These are phyloP conservation scores for Penicillium sp. DNA, from an alignment of 2,329 filamentous ascomycete species.

Conservation along the genomic window DNA sequence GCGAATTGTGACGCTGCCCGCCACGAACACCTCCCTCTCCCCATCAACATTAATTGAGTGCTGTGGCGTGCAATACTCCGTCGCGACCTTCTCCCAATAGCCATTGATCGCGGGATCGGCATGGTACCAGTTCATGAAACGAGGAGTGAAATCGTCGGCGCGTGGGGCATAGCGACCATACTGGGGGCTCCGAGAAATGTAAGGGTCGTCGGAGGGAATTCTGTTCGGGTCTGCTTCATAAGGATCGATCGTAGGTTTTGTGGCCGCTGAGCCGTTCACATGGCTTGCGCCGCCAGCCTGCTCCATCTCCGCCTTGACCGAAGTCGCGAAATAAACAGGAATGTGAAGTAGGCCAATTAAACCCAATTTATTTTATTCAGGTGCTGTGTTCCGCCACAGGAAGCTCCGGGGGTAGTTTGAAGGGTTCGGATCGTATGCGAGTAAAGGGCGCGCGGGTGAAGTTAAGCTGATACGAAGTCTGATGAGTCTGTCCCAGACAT, in stretches of 20 bases:
- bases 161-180: conserved; percentile 39
- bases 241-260: conserved; percentile 25
- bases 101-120: conserved; percentile 30
- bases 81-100: conserved; percentile 41
- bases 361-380: neutral
- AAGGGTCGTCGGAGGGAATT: conserved; percentile 37
- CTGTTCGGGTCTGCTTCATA: conserved; percentile 38
- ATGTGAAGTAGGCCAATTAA: neutral
- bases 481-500: conserved; percentile 17
- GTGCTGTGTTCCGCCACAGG: neutral
- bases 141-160: conserved; percentile 39
- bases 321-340: neutral
- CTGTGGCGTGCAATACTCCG: conserved; percentile 33
- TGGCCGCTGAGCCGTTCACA: conserved; percentile 23
- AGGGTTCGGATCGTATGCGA: conserved; percentile 11
- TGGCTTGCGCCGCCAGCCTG: conserved; percentile 20
- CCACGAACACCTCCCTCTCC: conserved; percentile 36
- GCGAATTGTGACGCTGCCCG: conserved; percentile 40
- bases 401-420: neutral
- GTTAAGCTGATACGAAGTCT: conserved; percentile 18
- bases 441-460: conserved; percentile 17
- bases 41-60: conserved; percentile 35
- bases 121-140: conserved; percentile 35
- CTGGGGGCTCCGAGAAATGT: conserved; percentile 32
- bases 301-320: conserved; percentile 27